phyloP scores from a whole-genome alignment of 441 rosid genomes.

The Lepidium campestre region DNA sequence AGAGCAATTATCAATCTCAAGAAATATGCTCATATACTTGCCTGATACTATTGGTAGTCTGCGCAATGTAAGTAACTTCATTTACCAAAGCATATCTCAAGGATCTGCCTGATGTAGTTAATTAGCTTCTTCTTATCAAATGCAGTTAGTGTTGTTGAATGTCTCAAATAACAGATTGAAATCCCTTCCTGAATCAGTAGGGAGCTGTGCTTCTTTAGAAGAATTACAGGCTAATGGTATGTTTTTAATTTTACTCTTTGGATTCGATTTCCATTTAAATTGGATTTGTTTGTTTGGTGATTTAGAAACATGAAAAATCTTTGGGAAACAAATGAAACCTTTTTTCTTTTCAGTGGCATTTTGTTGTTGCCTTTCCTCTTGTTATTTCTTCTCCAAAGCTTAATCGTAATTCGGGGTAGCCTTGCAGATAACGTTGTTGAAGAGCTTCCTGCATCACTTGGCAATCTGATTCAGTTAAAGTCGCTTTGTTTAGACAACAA shows the following conservation, averaged over 20 bases:
- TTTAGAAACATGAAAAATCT: background rate
- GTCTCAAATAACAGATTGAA: conserved; percentile 81
- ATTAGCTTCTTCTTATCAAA: background rate
- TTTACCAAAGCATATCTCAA: conserved; percentile 5
- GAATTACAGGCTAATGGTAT: conserved; percentile 87
- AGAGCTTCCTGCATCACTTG: conserved; percentile 71
- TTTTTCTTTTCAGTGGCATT: background rate
- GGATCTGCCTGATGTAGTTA: background rate
- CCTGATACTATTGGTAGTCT: conserved; percentile 94
- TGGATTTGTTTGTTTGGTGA: background rate
- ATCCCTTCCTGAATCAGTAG: conserved; percentile 88
- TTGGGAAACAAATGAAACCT: background rate
- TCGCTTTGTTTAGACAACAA: conserved; percentile 72
- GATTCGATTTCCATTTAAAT: background rate
- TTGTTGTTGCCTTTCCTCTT: background rate
- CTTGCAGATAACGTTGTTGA: conserved; percentile 75
- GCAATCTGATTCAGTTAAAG: conserved; percentile 76
- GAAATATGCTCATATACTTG: conserved; percentile 62
- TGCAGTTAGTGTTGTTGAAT: conserved; percentile 83
- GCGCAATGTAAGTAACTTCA: conserved; percentile 67
- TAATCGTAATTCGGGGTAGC: conserved; percentile 24
- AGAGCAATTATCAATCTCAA: conserved; percentile 72
- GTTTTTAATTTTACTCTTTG: conserved; percentile 8
- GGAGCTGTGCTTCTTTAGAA: conserved; percentile 91
- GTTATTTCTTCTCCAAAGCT: conserved; percentile 12